Evolutionary conservation across 2,329 filamentous ascomycete species (phyloP), one percentile per base, ranked within the genome.

Genomic region (Penicillium brasilianum): DNA sequence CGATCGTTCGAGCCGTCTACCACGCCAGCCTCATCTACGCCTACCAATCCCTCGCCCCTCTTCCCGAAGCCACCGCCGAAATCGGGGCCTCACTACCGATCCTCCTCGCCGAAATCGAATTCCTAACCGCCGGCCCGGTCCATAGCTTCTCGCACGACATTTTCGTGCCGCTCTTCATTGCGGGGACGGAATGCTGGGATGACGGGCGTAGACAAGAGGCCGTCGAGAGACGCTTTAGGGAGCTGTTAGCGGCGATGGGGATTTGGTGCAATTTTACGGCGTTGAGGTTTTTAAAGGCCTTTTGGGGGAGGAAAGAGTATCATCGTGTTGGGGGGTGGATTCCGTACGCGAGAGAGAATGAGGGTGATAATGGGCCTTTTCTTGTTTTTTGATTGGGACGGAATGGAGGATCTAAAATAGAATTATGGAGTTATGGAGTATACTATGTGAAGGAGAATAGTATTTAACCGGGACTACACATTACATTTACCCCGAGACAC

Each of bases 111-210:
- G 57, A 59, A 50, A 55, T 59, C 13, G 57, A 59, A 30, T 39
- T 44, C 6, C 41, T 66, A 6, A 55, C 55, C 1, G 30, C 55
- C 3, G 41, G 55, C 10, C 20, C 61, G 25, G 14, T 48, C 7
- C 59, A 64, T 41, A 57, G 55, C 10, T 65, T 70, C 48, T 64
- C 68, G 11, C 69, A 71, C 20, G 66, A 67, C 22, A 49, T 71
- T 9, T 68, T 70, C 48, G 67, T 69, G 32, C 69, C 69, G 14
- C 48, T 68, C 1, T 71, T 71, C 55, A 65, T 71, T 43, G 61
- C 62, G 16, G 18, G 67, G 60, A 63, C 25, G 14, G 67, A 69
- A 30, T 63, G 65, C 36, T 58, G 57, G 53, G 53, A 9, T 8
- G 44, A 62, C 28, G n/a, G 11, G 9, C 1, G 18, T 13, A 55